Percentiles rank a stretch among this genome's conserved stretches.
phyloP scores from a whole-genome alignment of 371 early-diverging fungal species.

The Zancudomyces culisetae region DNA sequence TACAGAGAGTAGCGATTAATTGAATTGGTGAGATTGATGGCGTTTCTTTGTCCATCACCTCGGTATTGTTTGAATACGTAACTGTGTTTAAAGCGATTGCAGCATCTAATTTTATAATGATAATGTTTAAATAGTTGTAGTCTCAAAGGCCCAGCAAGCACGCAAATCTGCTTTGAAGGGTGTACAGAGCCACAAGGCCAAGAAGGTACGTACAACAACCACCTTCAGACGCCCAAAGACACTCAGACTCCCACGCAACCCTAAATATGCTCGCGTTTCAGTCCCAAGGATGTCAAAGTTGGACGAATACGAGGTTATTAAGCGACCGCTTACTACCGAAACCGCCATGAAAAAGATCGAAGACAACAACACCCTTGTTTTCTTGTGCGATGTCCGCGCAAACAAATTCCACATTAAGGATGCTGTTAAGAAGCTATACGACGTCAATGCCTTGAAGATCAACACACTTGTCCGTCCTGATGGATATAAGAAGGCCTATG shows the following conservation, averaged over 20 bases:
- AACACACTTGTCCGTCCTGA: conserved; percentile 96
- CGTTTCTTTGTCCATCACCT: too few species aligned
- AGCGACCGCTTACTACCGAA: conserved; percentile 92
- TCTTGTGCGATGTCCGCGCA: conserved; percentile 86
- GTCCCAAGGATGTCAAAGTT: conserved; percentile 51
- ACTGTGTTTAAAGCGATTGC: too few species aligned
- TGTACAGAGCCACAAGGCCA: conserved; percentile 52
- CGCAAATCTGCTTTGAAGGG: conserved; percentile 88
- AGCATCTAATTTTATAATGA: too few species aligned
- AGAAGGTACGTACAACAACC: conserved; percentile 75
- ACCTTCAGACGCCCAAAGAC: conserved; percentile 94
- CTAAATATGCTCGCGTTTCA: conserved; percentile 85
- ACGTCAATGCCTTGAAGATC: conserved; percentile 82
- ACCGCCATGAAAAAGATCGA: conserved; percentile 98
- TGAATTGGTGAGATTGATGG: too few species aligned
- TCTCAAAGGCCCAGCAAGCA: conserved; percentile 43
- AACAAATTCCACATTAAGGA: conserved; percentile 98
- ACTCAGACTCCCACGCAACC: conserved; percentile 60
- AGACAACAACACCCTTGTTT: conserved; percentile 96
- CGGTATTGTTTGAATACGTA: too few species aligned
- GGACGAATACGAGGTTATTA: conserved; percentile 81
- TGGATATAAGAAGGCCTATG: conserved; percentile 98
- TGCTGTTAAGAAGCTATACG: conserved; percentile 91
- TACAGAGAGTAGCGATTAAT: too few species aligned
- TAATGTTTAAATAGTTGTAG: too few species aligned